A percentile compares a stretch with the other conserved stretches of the same genome.
Conservation (phyloP, 1,284 basidiomycete genomes). For the Termitomyces sp. region DNA sequence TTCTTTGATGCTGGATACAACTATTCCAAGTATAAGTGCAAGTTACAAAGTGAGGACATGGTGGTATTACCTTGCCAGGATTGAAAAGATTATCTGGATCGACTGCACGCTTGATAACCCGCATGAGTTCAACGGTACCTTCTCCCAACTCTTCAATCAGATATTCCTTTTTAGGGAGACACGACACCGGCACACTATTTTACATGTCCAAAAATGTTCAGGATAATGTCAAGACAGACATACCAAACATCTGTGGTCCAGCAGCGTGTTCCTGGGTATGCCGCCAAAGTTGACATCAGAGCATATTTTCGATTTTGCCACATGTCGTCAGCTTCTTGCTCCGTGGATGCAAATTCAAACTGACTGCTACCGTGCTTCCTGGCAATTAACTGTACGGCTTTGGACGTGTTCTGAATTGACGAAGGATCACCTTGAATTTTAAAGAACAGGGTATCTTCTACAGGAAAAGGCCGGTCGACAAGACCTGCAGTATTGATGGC, state of each 20-base stretch:
- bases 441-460: constrained; percentile 82
- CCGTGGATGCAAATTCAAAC: constrained; percentile 75
- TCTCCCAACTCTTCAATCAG: constrained; percentile 71
- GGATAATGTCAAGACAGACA: constrained; percentile 3
- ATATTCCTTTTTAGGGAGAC: constrained; percentile 69
- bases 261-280: constrained; percentile 58
- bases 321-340: constrained; percentile 73
- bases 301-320: constrained; percentile 90
- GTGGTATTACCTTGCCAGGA: constrained; percentile 61
- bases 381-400: constrained; percentile 55
- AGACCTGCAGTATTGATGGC: constrained; percentile 70
- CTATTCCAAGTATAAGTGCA: constrained; percentile 16
- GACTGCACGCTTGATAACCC: constrained; percentile 66
- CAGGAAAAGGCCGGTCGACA: constrained; percentile 57
- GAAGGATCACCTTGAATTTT: constrained; percentile 77
- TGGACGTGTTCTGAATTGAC: constrained; percentile 59
- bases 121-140: constrained; percentile 78
- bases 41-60: not conserved
- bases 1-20: constrained; percentile 24
- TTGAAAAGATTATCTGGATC: constrained; percentile 79
- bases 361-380: constrained; percentile 62
- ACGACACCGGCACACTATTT: constrained; percentile 74
- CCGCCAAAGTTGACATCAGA: constrained; percentile 66
- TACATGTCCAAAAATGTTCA: not conserved
- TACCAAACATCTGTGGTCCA: constrained; percentile 91